Conservation (phyloP, 176 grass and related monocot species). For the Raddia distichophylla region DNA sequence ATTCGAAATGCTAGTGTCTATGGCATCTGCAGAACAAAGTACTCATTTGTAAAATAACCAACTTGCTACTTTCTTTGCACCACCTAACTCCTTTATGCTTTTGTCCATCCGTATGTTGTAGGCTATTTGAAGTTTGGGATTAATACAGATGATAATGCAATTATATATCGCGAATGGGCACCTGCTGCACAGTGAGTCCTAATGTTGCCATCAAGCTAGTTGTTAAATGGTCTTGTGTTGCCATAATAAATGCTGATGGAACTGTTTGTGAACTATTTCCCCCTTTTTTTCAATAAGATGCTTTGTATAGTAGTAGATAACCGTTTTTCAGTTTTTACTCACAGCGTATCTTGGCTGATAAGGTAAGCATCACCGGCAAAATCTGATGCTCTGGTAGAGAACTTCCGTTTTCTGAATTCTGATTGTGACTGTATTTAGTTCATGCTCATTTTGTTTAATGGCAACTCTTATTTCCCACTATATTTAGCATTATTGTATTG, state of each 20-base stretch:
- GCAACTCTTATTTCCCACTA: not conserved
- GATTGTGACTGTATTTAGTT: not conserved
- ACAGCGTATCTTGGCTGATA: not conserved
- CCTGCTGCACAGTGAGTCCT: conserved; percentile 88
- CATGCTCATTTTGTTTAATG: not conserved
- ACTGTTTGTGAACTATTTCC: not conserved
- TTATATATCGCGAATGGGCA: conserved; percentile 93
- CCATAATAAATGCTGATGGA: not conserved
- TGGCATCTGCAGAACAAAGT: not conserved
- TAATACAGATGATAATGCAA: conserved; percentile 57
- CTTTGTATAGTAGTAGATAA: not conserved
- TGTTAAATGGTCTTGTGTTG: not conserved
- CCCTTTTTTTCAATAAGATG: not conserved
- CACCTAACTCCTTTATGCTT: conserved; percentile 4
- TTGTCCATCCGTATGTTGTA: conserved; percentile 32
- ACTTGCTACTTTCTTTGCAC: not conserved
- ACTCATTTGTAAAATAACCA: not conserved
- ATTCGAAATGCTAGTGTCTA: conserved; percentile 1
- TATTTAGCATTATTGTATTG: conserved; percentile 11
- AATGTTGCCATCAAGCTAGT: not conserved
- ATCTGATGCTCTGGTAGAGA: not conserved
- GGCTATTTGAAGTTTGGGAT: conserved; percentile 98
- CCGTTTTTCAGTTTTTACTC: conserved; percentile 17
- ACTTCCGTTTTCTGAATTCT: not conserved
- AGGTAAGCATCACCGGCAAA: not conserved